Evolutionary conservation across 2,329 filamentous ascomycete species (phyloP).

Genomic region (Pestalotiopsis sp.): DNA sequence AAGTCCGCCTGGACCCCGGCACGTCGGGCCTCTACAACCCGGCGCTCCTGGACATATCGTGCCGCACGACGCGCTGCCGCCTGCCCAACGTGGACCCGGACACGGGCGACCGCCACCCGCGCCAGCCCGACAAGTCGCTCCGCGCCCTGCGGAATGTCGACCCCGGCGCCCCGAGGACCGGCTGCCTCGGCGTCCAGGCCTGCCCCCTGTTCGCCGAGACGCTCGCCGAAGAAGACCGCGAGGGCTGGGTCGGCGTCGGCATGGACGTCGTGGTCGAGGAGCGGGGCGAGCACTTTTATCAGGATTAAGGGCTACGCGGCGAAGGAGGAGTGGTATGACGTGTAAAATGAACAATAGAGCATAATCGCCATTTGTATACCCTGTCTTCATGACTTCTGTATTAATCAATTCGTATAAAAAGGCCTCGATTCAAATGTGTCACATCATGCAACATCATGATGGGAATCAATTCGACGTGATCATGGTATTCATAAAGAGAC

Average conservation of each 20-base stretch:
- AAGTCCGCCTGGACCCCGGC: slow-evolving; percentile 54
- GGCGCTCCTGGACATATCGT: slow-evolving; percentile 56
- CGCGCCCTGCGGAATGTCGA: slow-evolving; percentile 63
- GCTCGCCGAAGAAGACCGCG: slow-evolving; percentile 26
- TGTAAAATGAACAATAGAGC: not conserved
- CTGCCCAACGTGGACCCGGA: slow-evolving; percentile 70
- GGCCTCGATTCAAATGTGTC: not conserved
- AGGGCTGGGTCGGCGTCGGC: slow-evolving; percentile 55
- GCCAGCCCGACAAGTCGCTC: slow-evolving; percentile 62
- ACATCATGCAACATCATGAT: not conserved
- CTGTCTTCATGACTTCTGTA: not conserved
- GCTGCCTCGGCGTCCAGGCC: slow-evolving; percentile 69
- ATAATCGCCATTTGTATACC: not conserved
- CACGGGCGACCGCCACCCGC: slow-evolving; percentile 56
- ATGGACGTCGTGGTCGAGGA: slow-evolving; percentile 56
- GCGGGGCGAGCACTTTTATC: slow-evolving; percentile 41
- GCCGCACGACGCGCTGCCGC: slow-evolving; percentile 70
- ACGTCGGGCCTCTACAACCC: slow-evolving; percentile 48
- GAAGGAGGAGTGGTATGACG: not conserved
- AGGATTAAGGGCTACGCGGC: not conserved
- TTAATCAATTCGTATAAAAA: not conserved
- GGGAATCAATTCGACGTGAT: not conserved
- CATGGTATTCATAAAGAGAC: not conserved
- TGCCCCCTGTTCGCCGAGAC: slow-evolving; percentile 53
- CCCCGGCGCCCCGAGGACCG: slow-evolving; percentile 55